Conservation (phyloP, 768 basidiomycete species). For the Trametes gibbosa region DNA sequence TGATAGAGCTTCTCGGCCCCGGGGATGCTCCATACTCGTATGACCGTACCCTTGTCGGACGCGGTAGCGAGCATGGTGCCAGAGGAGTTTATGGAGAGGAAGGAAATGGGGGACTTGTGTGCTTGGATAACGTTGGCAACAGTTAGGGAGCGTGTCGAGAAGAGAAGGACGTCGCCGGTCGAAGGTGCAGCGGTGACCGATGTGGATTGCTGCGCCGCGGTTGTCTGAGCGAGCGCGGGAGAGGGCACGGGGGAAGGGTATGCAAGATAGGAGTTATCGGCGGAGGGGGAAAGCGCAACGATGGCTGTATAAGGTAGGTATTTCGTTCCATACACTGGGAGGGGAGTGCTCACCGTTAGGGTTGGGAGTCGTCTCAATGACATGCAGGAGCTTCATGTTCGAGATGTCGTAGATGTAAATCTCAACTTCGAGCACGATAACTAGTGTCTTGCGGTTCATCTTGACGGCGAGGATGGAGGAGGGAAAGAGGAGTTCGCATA, state of each 20-base stretch:
- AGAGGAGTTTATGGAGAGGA: slow-evolving; percentile 78
- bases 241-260: slow-evolving; percentile 95
- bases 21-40: slow-evolving; percentile 90
- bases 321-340: not conserved
- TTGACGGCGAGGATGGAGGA: slow-evolving; percentile 97
- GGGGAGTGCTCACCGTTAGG: slow-evolving; percentile 68
- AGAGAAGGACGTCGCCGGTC: slow-evolving; percentile 88
- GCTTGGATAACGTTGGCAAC: slow-evolving; percentile 96
- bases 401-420: slow-evolving; percentile 99
- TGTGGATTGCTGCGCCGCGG: slow-evolving; percentile 37
- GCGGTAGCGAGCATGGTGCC: slow-evolving; percentile 93
- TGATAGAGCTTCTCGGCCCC: slow-evolving; percentile 93
- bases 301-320: slow-evolving; percentile 56
- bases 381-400: slow-evolving; percentile 96
- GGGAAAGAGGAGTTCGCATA: slow-evolving; percentile 97
- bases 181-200: slow-evolving; percentile 34
- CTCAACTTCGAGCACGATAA: slow-evolving; percentile 94
- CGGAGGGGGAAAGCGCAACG: slow-evolving; percentile 90
- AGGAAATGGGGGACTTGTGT: slow-evolving; percentile 91
- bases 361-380: slow-evolving; percentile 95
- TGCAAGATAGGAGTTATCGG: slow-evolving; percentile 91
- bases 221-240: slow-evolving; percentile 50
- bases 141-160: slow-evolving; percentile 88
- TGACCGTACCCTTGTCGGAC: slow-evolving; percentile 94
- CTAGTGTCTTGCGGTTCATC: slow-evolving; percentile 93